These are phyloP conservation scores for Drosera spatulata DNA, from an alignment of 179 eudicot genomes.

Conservation along the genomic window DNA sequence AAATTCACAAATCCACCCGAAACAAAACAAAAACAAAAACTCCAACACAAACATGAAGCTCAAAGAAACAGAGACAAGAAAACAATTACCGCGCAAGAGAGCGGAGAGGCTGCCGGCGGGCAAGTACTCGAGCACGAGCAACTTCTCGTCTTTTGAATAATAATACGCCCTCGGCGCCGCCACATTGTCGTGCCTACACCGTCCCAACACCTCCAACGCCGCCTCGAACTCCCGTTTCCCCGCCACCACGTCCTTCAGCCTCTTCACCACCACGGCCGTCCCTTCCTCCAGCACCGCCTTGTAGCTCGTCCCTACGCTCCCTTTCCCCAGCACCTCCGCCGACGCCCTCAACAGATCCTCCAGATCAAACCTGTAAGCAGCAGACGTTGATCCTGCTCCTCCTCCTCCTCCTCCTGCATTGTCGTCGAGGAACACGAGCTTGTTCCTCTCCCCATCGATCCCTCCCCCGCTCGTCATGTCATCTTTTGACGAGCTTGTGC, in stretches of 20 bases:
- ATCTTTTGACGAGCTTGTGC: conserved; percentile 71
- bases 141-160: conserved; percentile 82
- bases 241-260: conserved; percentile 71
- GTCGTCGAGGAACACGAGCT: conserved; percentile 35
- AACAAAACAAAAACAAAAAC: too few species aligned
- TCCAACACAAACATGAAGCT: too few species aligned
- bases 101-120: conserved; percentile 62
- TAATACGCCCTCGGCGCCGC: conserved; percentile 83
- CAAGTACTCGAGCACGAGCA: conserved; percentile 69
- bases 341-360: conserved; percentile 92
- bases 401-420: conserved; percentile 21
- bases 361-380: conserved; percentile 59
- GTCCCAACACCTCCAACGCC: conserved; percentile 72
- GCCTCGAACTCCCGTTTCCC: conserved; percentile 77
- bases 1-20: too few species aligned
- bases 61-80: background rate
- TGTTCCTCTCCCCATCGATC: conserved; percentile 55
- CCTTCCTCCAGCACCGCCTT: conserved; percentile 82
- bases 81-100: conserved; percentile 49
- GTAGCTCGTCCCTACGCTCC: conserved; percentile 54
- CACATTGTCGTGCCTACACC: conserved; percentile 68
- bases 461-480: conserved; percentile 35
- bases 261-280: conserved; percentile 71
- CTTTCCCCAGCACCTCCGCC: conserved; percentile 39
- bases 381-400: too few species aligned